Evolutionary conservation across 2,329 filamentous ascomycete genomes (phyloP), one percentile per base, ranked within the genome.

Genomic region (Aspergillus ustus): DNA sequence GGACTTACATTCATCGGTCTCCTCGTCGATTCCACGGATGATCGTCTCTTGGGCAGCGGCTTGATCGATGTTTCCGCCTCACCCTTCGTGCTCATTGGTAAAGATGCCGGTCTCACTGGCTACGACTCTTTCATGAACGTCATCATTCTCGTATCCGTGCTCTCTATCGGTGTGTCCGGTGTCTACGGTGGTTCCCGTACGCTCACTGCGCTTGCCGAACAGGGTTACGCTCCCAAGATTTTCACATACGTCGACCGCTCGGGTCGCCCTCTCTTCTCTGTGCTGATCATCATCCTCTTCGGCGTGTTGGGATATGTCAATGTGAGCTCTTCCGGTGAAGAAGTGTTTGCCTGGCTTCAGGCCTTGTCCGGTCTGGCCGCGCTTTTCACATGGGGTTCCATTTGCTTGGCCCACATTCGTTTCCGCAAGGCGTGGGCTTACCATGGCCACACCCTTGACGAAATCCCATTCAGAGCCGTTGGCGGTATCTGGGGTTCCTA

Each of bases 81-180:
- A 0, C 89, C 89, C 0, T 90, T 91, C 69, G 88, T 91, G 62
- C 85, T 91, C 66, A 85, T 85, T 25, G 86, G 87, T 62, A 77
- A 84, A 63, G 80, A 87, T 60, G 87, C 87, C 7, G 85, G 86
- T 49, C 85, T 91, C 48, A 71, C 74, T 1, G 84, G 83, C 2
- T 81, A 91, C 15, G 86, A 87, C 25, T 83, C 82, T 25, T 84
- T 91, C 64, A 87, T 91, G 80, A 91, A 91, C 73, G 86, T 83
- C 17, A 83, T 90, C 56, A 87, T 90, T 68, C 80, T 88, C 51
- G 82, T 88, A 45, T 84, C 85, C 5, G 86, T 88, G 37, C 76
- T 88, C 53, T 84, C 81, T 44, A 85, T 88, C 50, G 86, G 84
- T 67, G 86, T 87, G 67, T 87, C 84, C 1, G 81, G 81, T 66